Percentiles rank a stretch among this genome's conserved stretches.
Evolutionary conservation across 2,329 filamentous ascomycete genomes (phyloP).

Genomic region (Sporothrix curviconia): DNA sequence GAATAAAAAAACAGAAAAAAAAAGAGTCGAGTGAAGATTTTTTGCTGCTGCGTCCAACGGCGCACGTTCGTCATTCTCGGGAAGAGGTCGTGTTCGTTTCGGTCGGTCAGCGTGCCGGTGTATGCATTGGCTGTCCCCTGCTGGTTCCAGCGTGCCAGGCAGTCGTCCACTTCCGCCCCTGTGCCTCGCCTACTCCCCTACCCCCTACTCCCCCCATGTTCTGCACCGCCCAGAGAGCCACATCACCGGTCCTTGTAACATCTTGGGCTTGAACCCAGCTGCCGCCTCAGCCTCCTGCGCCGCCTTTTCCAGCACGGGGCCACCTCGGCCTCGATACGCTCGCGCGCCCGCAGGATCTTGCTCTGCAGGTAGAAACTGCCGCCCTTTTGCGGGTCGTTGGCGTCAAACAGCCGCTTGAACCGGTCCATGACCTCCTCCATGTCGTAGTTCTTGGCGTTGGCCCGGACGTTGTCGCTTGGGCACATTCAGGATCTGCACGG

Average conservation of each 20-base stretch:
- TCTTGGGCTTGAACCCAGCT: constrained; percentile 88
- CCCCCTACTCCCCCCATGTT: no score
- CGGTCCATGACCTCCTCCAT: constrained; percentile 73
- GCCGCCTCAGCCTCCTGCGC: constrained; percentile 71
- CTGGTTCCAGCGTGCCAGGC: no score
- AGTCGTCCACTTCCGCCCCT: no score
- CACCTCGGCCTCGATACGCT: constrained; percentile 85
- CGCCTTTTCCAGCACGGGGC: constrained; percentile 62
- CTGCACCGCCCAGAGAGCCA: no score
- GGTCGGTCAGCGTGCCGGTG: neutral
- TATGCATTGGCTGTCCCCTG: no score
- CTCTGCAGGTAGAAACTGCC: constrained; percentile 98
- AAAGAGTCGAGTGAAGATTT: constrained; percentile 47
- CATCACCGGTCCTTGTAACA: constrained; percentile 71
- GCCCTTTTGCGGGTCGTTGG: constrained; percentile 90
- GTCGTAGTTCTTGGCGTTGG: constrained; percentile 35
- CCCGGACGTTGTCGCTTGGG: constrained; percentile 54
- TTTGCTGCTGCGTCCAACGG: constrained; percentile 26
- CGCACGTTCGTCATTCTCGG: neutral
- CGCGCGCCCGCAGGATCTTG: constrained; percentile 85
- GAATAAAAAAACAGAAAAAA: neutral
- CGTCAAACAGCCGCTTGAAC: constrained; percentile 92
- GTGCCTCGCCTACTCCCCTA: no score
- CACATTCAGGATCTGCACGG: constrained; percentile 94
- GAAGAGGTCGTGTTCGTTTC: constrained; percentile 6